Evolutionary conservation across 2,329 filamentous ascomycete genomes (phyloP), one percentile per base, ranked within the genome.

Genomic region (Paraconiothyrium brasiliense): DNA sequence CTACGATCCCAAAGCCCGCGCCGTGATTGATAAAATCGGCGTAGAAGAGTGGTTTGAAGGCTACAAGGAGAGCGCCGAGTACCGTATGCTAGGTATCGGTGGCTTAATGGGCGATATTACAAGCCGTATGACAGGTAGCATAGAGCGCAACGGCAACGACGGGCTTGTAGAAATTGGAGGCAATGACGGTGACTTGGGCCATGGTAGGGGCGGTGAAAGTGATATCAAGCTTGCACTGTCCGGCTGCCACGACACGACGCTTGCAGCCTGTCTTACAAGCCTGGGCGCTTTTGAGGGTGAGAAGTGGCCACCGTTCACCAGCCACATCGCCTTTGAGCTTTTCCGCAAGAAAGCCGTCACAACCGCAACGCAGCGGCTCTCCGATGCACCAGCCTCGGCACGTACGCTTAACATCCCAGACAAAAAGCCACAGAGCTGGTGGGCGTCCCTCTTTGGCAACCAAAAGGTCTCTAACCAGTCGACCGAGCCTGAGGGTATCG

Each of bases 21-120:
- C 84, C 3, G 90, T 93, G 63, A 87, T 95, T 60, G 88, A 91
- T 60, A 83, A 84, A 39, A 88, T 97, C 61, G 88, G 86, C 32
- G 89, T 94, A 0, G 94, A 99, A 71, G 95, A 98, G 80, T 98
- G 95, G 95, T 98, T 91, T 77, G 83, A 87, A 22, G 94, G 95
- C 2, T 98, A 96, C 77, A 85, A 85, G 60, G 94, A 97, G 79
- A 93, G 88, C 63, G 81, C 82, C 46, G 95, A 98, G 78, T 98
- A 97, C 80, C 90, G 94, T n/a, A 87, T 86, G 66, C 84, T 98
- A 2, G 95, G 94, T 3, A 95, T 97, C 64, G 95, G 95, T 32
- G 87, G 86, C 11, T 83, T 98, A 10, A 83, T 97, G 73, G 94
- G 93, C 34, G 94, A 98, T 72, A 79, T 98, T 20, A 90, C 94